Evolutionary conservation across 2,329 filamentous ascomycete genomes (phyloP), one percentile per base, ranked within the genome.

Genomic region (Lasiodiplodia citricola): DNA sequence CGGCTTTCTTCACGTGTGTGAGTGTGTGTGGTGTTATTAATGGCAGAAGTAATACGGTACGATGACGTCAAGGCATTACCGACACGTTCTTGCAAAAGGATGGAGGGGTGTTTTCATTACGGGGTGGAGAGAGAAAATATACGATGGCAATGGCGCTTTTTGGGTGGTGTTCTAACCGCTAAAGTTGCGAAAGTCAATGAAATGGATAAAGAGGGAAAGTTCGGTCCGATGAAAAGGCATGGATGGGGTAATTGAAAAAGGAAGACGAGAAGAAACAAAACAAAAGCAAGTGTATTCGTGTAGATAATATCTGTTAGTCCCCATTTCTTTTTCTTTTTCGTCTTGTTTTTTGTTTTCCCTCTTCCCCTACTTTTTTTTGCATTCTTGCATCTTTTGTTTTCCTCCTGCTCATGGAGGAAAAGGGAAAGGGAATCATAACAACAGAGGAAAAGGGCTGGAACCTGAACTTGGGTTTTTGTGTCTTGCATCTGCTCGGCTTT

Each of bases 271-370:
- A 31, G 23, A n/a, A 62, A 8, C 4, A 35, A 63, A 35, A 14
- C 10, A 63, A 50, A 44, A 28, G 47, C n/a, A n/a, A 63, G 14
- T 63, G 58, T 63, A 63, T 63, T 63, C 58, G 41, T 63, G 58
- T 63, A 63, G 58, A 63, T 63, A 63, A 50, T 63, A 51, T 50
- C 18, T 63, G 41, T 63, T 50, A 44, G 25, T 21, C 16, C 16
- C 8, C 8, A 21, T 47, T 47, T 47, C 44, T 47, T 57, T 25
- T 28, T 5, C n/a, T 3, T n/a, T 31, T 35, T 57, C 13, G 38
- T 57, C 4, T 38, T 57, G 14, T 38, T 57, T n/a, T 57, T 16
- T 37, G 47, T n/a, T 62, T 51, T 13, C 23, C 41, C 21, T 37
- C 18, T 23, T 51, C 25, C 18, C 11, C 31, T 21, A 11, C 5